Evolutionary conservation across 345 rosid species (phyloP).

Genomic region (Physaria fendleri): DNA sequence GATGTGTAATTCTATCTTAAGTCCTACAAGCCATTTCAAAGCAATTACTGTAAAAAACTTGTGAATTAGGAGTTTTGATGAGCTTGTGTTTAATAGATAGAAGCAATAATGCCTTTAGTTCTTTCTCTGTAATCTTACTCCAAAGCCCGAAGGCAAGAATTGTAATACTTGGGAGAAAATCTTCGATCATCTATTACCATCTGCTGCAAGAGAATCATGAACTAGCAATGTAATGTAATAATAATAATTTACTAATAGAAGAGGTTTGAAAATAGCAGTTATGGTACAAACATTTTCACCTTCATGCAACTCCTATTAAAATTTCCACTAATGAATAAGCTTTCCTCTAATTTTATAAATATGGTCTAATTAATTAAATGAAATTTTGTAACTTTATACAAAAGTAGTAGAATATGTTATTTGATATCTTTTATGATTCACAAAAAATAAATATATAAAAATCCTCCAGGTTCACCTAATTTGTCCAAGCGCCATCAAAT

Average conservation of each 20-base stretch:
- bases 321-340: too few species aligned
- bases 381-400: too few species aligned
- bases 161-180: neutral
- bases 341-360: too few species aligned
- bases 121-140: constrained; percentile 2
- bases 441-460: too few species aligned
- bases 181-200: neutral
- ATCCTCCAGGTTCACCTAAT: too few species aligned
- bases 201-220: constrained; percentile 1
- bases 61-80: neutral
- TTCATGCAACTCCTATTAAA: too few species aligned
- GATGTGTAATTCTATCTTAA: constrained; percentile 66
- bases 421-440: too few species aligned
- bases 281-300: too few species aligned
- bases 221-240: neutral
- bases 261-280: neutral
- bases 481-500: too few species aligned
- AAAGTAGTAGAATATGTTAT: too few species aligned
- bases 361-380: too few species aligned
- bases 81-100: constrained; percentile 8
- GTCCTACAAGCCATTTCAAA: constrained; percentile 59
- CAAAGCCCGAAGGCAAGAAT: constrained; percentile 5
- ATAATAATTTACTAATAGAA: neutral
- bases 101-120: neutral
- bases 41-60: constrained; percentile 32